phyloP scores from a whole-genome alignment of 495 filamentous ascomycete genomes.

The Podospora pseudoanserina region DNA sequence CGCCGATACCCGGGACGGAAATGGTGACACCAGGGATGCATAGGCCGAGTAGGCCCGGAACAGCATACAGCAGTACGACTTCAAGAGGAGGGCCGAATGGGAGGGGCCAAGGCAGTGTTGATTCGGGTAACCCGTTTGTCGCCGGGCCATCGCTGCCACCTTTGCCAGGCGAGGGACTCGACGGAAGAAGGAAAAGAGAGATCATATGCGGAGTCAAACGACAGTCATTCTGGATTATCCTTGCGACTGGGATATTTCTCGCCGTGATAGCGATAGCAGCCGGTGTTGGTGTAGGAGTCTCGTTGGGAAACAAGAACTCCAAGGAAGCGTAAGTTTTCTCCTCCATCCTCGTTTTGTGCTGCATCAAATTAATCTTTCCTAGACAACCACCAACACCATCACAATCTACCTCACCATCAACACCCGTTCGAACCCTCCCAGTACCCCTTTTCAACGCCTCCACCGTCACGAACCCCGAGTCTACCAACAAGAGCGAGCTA shows the following conservation, averaged over 20 bases:
- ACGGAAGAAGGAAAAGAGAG: not conserved
- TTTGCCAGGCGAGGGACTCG: constrained; percentile 8
- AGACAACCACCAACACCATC: not conserved
- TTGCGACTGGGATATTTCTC: constrained; percentile 10
- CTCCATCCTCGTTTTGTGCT: not conserved
- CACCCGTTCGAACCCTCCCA: constrained; percentile 13
- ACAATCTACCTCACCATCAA: not conserved
- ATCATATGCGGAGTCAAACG: constrained; percentile 11
- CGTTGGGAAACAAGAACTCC: not conserved
- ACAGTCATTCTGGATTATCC: constrained; percentile 8
- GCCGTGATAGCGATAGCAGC: constrained; percentile 12
- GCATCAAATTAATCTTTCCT: not conserved
- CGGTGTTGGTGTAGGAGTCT: constrained; percentile 14
- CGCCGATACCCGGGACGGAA: not conserved
- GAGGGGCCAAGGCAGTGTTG: constrained; percentile 2
- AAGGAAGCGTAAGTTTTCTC: not conserved
- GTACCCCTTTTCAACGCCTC: constrained; percentile 13
- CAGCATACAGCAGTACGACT: constrained; percentile 2
- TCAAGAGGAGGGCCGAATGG: not conserved
- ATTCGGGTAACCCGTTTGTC: not conserved
- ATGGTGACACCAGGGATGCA: not conserved
- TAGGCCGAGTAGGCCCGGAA: not conserved
- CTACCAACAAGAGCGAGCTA: not conserved
- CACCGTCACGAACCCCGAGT: constrained; percentile 3
- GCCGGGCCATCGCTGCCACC: not conserved